These are phyloP conservation scores for Skeletonema potamos DNA, from an alignment of 108 stramenopile genomes.

Conservation along the genomic window DNA sequence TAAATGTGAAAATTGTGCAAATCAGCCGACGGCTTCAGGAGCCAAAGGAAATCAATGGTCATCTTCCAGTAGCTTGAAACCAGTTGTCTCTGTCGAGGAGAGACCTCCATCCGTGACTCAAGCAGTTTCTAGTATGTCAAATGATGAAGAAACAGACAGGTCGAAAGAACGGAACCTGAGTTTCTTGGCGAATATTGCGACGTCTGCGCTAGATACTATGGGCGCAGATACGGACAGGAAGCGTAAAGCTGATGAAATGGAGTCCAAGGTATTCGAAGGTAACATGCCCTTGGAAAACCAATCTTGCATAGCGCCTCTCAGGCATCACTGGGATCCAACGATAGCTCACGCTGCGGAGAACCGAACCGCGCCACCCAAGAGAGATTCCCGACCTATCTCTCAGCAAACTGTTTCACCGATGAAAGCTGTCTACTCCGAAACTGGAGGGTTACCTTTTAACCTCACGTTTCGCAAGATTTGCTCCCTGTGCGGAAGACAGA, in stretches of 20 bases:
- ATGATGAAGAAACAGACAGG: neutral
- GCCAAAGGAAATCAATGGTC: constrained; percentile 11
- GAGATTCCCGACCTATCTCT: neutral
- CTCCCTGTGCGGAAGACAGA: constrained; percentile 71
- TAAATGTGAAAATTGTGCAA: constrained; percentile 62
- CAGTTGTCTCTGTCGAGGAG: neutral
- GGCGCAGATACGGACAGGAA: constrained; percentile 1
- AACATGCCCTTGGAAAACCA: neutral
- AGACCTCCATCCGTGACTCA: neutral
- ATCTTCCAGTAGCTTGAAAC: neutral
- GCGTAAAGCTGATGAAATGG: constrained; percentile 2
- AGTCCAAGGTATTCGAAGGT: neutral
- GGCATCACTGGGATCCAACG: neutral
- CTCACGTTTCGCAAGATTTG: constrained; percentile 84
- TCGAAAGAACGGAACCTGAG: constrained; percentile 24
- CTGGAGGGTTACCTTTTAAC: constrained; percentile 56
- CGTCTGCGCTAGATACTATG: constrained; percentile 34
- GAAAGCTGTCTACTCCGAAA: constrained; percentile 24
- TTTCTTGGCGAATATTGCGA: constrained; percentile 40
- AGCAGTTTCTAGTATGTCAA: constrained; percentile 4
- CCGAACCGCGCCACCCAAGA: constrained; percentile 10
- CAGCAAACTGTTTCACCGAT: constrained; percentile 14
- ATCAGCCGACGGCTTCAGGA: constrained; percentile 41
- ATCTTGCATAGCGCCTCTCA: neutral
- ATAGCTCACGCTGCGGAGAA: neutral